Evolutionary conservation across 805 yeast species (phyloP), one percentile per base, ranked within the genome.

Genomic region (Scheffersomyces ergatensis): DNA sequence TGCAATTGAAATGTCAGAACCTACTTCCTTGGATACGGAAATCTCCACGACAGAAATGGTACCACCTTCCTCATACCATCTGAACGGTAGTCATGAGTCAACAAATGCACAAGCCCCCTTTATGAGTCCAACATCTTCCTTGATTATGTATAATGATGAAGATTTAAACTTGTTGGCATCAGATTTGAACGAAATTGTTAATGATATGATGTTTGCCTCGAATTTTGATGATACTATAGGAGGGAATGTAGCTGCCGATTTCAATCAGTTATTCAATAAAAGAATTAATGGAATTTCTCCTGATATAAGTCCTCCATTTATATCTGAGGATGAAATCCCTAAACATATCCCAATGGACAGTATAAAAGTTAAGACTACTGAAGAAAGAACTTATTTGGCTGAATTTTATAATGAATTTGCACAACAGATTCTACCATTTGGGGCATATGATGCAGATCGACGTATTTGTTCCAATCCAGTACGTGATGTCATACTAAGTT

Each of bases 401-500:
- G 66, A 60, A 37, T 70, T 69, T 42, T 63, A 66, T 44, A 44
- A 54, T 40, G 65, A 58, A 18, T 69, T 68, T 41, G 58, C 70
- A 9, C 50, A 51, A 24, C 54, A 65, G 17, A 62, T 70, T 16
- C 56, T 67, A 19, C 76, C 76, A 2, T 67, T 65, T 45, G 50
- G 50, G 16, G 63, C 65, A 5, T 69, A 54, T 39, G 72, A 69
- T 43, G 47, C 49, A 13, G 40, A 45, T 1, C 44, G 46, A 4
- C 50, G 54, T 14, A 24, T 50, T 1, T 59, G 63, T 38, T 57
- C 52, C 46, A 67, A 71, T 42, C 89, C 90, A 0, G 71, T 80
- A 1, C 58, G 89, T 41, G 89, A 83, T 50, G 74, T 83, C 3
- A 55, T 85, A 5, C 55, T 85, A 16, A 69, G 74, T 21, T 78